These are phyloP conservation scores for Xylaria cubensis DNA, from an alignment of 495 filamentous ascomycete species.

Conservation along the genomic window DNA sequence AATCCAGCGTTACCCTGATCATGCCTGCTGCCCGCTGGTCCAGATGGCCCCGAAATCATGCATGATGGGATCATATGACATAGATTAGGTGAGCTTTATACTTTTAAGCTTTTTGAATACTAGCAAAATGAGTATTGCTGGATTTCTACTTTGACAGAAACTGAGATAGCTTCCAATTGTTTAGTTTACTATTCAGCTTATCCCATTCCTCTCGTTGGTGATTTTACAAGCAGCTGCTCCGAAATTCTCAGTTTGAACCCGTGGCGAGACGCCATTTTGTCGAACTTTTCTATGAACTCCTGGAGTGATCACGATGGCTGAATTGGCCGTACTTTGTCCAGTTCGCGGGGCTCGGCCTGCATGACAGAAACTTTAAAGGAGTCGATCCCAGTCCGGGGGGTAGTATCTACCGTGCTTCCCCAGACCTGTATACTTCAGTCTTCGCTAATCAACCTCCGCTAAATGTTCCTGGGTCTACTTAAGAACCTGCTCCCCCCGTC, in stretches of 20 bases:
- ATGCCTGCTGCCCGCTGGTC: neutral
- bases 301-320: neutral
- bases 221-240: neutral
- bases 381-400: neutral
- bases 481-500: neutral
- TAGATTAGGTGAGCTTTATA: neutral
- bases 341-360: conserved; percentile 10
- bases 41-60: neutral
- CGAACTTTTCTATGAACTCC: neutral
- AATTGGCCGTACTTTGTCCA: neutral
- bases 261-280: neutral
- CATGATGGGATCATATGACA: conserved; percentile 2
- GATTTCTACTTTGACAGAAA: neutral
- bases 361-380: conserved; percentile 18
- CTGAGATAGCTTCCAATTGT: neutral
- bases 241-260: neutral
- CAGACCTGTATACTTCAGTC: conserved; percentile 11
- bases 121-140: neutral
- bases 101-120: neutral
- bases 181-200: neutral
- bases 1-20: neutral
- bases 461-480: neutral
- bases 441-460: neutral
- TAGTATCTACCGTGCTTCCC: neutral
- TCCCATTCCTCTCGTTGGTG: neutral